Conservation (phyloP, 768 basidiomycete genomes). For the Leccinum fibrillosum region DNA sequence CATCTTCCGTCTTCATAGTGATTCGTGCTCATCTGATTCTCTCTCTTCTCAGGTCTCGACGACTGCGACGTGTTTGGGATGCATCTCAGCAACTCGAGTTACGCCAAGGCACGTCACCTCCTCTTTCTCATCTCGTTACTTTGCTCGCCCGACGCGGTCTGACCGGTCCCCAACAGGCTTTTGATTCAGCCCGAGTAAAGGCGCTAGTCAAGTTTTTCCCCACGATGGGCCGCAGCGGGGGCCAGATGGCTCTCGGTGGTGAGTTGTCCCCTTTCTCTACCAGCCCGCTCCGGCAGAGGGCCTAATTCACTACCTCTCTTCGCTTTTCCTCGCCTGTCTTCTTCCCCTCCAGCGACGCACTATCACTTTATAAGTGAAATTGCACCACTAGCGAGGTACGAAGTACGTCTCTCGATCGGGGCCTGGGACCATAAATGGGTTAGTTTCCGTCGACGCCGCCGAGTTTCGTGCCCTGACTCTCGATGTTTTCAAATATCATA, state of each 20-base stretch:
- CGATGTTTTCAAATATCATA: background rate
- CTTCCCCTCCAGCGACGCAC: conserved; percentile 48
- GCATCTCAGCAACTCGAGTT: conserved; percentile 81
- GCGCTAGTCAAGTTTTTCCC: conserved; percentile 51
- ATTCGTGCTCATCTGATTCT: background rate
- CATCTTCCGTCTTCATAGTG: background rate
- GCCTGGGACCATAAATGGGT: conserved; percentile 84
- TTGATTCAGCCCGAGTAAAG: conserved; percentile 50
- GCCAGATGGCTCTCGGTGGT: conserved; percentile 57
- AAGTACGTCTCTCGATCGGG: conserved; percentile 54
- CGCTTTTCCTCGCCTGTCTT: background rate
- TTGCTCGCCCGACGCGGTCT: background rate
- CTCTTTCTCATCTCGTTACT: background rate
- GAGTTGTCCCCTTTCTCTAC: background rate
- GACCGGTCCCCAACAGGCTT: conserved; percentile 26
- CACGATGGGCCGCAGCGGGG: conserved; percentile 53
- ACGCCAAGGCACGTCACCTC: conserved; percentile 54
- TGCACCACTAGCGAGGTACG: conserved; percentile 56
- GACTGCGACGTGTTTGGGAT: conserved; percentile 64
- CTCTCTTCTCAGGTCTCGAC: conserved; percentile 49
- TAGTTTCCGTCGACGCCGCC: conserved; percentile 18
- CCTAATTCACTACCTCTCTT: background rate
- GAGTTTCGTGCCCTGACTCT: background rate
- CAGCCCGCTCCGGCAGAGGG: background rate
- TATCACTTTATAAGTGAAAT: conserved; percentile 72